Percentiles rank a stretch among this genome's conserved stretches.
These are phyloP conservation scores for Gentiana straminea DNA, from an alignment of 257 asterid genomes.

Conservation along the genomic window DNA sequence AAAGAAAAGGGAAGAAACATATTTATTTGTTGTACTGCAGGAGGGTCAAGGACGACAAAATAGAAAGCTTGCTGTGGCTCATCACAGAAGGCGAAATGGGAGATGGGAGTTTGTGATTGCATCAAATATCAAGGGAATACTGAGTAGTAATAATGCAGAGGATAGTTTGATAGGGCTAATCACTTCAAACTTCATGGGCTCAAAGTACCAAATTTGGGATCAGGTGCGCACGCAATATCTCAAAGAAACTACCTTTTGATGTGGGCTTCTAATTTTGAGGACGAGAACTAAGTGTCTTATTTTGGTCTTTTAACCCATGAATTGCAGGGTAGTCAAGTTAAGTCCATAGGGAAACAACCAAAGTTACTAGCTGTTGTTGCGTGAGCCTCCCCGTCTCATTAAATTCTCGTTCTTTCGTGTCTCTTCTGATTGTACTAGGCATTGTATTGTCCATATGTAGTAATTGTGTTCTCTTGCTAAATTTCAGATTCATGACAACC, in stretches of 20 bases:
- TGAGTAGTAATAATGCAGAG: conserved; percentile 20
- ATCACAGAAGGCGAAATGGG: conserved; percentile 53
- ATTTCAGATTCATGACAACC: conserved; percentile 54
- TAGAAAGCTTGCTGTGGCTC: conserved; percentile 80
- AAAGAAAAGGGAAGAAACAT: no score
- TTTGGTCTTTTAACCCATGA: not conserved
- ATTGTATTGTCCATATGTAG: not conserved
- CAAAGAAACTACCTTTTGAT: not conserved
- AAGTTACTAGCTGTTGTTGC: conserved; percentile 59
- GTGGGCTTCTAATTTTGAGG: not conserved
- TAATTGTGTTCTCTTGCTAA: conserved; percentile 5
- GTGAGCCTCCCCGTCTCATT: conserved; percentile 28
- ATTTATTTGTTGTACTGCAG: conserved; percentile 16
- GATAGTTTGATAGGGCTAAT: conserved; percentile 64
- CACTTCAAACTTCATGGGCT: conserved; percentile 66
- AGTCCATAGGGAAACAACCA: conserved; percentile 33
- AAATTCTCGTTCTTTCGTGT: not conserved
- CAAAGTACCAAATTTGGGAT: conserved; percentile 76
- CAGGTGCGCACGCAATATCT: conserved; percentile 35
- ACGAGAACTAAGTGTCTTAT: not conserved
- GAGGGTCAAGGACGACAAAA: conserved; percentile 93
- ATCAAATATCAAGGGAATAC: conserved; percentile 41
- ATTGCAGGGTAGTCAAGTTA: conserved; percentile 46
- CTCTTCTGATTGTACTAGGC: not conserved
- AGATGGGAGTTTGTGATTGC: conserved; percentile 77